These are phyloP conservation scores for Magnolia sinica DNA, from an alignment of 164 flowering plant genomes.

Conservation along the genomic window DNA sequence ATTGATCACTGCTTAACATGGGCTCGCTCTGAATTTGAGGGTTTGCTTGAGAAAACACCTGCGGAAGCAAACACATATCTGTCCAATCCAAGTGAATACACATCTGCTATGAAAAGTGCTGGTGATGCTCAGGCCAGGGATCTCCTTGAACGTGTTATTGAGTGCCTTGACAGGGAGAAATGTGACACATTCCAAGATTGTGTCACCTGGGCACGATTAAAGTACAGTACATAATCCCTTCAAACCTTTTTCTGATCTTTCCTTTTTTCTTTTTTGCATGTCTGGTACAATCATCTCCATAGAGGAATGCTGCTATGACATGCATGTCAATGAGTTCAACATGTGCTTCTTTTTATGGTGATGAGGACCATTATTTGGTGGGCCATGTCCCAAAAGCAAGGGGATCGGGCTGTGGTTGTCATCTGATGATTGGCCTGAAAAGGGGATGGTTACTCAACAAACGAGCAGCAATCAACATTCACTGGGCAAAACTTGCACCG, in stretches of 20 bases:
- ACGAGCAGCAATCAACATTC: no score
- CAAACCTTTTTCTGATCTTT: background rate
- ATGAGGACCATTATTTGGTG: no score
- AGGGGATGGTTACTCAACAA: no score
- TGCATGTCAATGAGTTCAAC: no score
- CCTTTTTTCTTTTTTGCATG: background rate
- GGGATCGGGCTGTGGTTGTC: no score
- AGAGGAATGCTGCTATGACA: no score
- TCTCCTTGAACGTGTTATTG: conserved; percentile 70
- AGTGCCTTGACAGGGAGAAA: conserved; percentile 69
- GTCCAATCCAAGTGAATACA: conserved; percentile 61
- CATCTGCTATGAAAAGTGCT: conserved; percentile 52
- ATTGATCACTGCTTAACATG: conserved; percentile 91
- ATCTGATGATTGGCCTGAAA: no score
- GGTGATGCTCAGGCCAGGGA: conserved; percentile 92
- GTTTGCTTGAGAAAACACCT: conserved; percentile 89
- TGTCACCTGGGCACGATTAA: conserved; percentile 79
- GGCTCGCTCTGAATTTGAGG: conserved; percentile 95
- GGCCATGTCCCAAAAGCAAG: no score
- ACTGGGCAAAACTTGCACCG: no score
- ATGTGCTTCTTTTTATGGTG: no score
- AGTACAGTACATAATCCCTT: conserved; percentile 32
- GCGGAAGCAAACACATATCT: conserved; percentile 79
- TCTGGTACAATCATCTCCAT: background rate
- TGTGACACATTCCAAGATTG: conserved; percentile 81